Percentiles rank a stretch among this genome's conserved stretches.
phyloP scores from a whole-genome alignment of 1,139 yeast species.

The Saccharomyces hybrid region DNA sequence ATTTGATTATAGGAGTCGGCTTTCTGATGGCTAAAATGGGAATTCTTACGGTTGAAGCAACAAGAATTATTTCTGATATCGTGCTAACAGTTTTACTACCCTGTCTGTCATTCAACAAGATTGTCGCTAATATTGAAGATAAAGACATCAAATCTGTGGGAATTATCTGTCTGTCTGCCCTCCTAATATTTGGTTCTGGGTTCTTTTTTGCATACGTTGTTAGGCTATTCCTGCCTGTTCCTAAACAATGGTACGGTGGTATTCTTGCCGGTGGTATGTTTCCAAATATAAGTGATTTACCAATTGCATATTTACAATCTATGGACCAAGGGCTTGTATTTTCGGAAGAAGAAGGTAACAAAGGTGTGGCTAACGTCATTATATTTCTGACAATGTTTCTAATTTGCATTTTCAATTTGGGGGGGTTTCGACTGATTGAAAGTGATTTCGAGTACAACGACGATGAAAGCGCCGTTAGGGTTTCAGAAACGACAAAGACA shows the following conservation, averaged over 20 bases:
- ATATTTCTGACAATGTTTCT: slow-evolving; percentile 69
- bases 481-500: slow-evolving; percentile 7
- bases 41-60: slow-evolving; percentile 66
- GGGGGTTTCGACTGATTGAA: slow-evolving; percentile 64
- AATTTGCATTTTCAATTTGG: slow-evolving; percentile 66
- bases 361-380: slow-evolving; percentile 83
- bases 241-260: slow-evolving; percentile 80
- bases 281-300: slow-evolving; percentile 74
- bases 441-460: slow-evolving; percentile 49
- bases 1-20: slow-evolving; percentile 71
- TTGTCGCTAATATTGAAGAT: slow-evolving; percentile 64
- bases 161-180: slow-evolving; percentile 47
- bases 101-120: slow-evolving; percentile 68
- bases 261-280: slow-evolving; percentile 71
- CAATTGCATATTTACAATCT: slow-evolving; percentile 85
- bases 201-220: slow-evolving; percentile 26
- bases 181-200: slow-evolving; percentile 30
- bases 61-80: slow-evolving; percentile 63
- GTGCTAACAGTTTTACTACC: slow-evolving; percentile 71
- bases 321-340: slow-evolving; percentile 62
- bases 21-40: slow-evolving; percentile 57
- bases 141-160: slow-evolving; percentile 74
- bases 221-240: slow-evolving; percentile 40
- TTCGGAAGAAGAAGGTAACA: slow-evolving; percentile 50
- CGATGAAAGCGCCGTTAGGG: slow-evolving; percentile 23